These are phyloP conservation scores for Tripterygium wilfordii DNA, from an alignment of 177 flowering plant genomes.

Conservation along the genomic window DNA sequence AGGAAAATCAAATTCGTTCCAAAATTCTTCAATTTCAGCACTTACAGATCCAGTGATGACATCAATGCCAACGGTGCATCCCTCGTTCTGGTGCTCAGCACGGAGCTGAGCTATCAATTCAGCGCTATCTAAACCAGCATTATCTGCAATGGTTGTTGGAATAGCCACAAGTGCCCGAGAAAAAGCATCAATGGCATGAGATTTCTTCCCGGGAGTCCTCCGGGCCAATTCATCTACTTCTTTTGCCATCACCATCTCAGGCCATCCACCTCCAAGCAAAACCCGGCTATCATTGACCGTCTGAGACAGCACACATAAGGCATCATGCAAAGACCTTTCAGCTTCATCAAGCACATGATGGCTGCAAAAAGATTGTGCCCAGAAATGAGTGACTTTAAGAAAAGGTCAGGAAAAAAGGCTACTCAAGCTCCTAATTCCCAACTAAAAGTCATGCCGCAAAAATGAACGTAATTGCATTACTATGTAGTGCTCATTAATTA, in stretches of 20 bases:
- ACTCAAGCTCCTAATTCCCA: too few species aligned
- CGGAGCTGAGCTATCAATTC: conserved; percentile 89
- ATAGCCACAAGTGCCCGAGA: conserved; percentile 83
- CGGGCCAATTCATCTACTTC: conserved; percentile 93
- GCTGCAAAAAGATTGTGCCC: conserved; percentile 45
- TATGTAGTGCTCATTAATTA: too few species aligned
- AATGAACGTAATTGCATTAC: too few species aligned
- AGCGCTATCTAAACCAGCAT: conserved; percentile 98
- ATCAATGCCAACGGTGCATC: conserved; percentile 80
- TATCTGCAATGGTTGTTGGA: conserved; percentile 93
- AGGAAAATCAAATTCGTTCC: too few species aligned
- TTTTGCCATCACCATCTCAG: conserved; percentile 99
- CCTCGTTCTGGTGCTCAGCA: conserved; percentile 97
- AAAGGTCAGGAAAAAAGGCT: too few species aligned
- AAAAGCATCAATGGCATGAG: conserved; percentile 96
- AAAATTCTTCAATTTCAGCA: conserved; percentile 7
- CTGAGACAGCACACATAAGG: conserved; percentile 95
- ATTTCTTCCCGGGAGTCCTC: conserved; percentile 92
- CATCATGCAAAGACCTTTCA: conserved; percentile 96
- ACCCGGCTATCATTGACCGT: conserved; percentile 93
- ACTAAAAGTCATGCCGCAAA: too few species aligned
- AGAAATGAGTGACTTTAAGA: too few species aligned
- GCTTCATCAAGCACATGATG: conserved; percentile 96
- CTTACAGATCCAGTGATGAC: conserved; percentile 94
- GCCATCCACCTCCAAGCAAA: conserved; percentile 98